These are phyloP conservation scores for Neurospora sp. DNA, from an alignment of 495 filamentous ascomycete species.

Conservation along the genomic window DNA sequence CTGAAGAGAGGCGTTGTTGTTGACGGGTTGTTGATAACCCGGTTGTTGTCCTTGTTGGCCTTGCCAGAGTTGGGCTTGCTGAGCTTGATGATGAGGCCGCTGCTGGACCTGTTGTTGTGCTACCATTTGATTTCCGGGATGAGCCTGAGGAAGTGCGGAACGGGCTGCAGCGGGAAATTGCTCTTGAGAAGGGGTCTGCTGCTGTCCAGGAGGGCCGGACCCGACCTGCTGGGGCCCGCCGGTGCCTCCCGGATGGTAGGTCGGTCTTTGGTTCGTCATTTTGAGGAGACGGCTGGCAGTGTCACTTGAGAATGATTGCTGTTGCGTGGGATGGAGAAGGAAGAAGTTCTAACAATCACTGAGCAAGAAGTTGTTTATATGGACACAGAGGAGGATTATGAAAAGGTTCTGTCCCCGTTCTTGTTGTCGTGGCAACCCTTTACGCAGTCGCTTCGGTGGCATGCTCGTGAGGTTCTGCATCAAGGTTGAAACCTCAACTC, in stretches of 20 bases:
- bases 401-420: background rate
- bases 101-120: background rate
- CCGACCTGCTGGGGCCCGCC: background rate
- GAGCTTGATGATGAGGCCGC: background rate
- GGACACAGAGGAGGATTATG: background rate
- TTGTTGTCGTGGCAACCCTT: background rate
- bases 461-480: background rate
- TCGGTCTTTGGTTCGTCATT: background rate
- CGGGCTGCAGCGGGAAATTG: background rate
- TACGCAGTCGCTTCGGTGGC: background rate
- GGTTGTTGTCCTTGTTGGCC: background rate
- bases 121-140: background rate
- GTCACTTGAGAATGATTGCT: background rate
- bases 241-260: background rate
- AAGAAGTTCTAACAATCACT: background rate
- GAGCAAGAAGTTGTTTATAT: background rate
- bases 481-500: background rate
- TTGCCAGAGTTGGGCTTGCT: background rate
- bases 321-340: background rate
- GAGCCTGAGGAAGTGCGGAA: background rate
- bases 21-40: background rate
- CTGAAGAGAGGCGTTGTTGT: background rate
- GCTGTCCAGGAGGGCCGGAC: background rate
- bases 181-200: background rate
- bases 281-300: background rate